Evolutionary conservation across 768 basidiomycete species (phyloP).

Genomic region (Mycena alexandri): DNA sequence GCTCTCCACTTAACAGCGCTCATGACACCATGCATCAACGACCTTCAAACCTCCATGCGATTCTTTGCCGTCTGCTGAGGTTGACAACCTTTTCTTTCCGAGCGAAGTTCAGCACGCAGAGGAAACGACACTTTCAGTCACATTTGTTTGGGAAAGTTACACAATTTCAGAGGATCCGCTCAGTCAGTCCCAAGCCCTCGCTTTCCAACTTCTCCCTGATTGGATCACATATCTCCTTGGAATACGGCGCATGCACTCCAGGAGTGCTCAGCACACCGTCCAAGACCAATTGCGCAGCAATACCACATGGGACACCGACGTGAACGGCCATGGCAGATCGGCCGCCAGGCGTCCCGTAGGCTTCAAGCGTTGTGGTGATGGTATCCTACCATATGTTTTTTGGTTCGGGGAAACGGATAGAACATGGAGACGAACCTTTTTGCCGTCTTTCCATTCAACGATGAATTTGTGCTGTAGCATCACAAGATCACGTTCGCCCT

Average conservation of each 20-base stretch:
- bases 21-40: too few relatives aligned
- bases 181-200: conserved; percentile 81
- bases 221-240: conserved; percentile 84
- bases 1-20: too few relatives aligned
- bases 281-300: conserved; percentile 91
- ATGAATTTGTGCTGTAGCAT: conserved; percentile 99
- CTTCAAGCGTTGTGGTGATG: conserved; percentile 91
- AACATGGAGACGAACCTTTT: conserved; percentile 59
- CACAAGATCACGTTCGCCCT: conserved; percentile 93
- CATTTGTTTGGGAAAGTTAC: too few relatives aligned
- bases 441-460: conserved; percentile 90
- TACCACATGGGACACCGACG: conserved; percentile 94
- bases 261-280: conserved; percentile 85
- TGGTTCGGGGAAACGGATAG: conserved; percentile 23
- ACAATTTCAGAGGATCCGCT: conserved; percentile 77
- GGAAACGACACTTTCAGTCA: too few relatives aligned
- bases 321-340: conserved; percentile 92
- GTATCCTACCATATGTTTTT: conserved; percentile 66
- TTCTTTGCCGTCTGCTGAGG: too few relatives aligned
- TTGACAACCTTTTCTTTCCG: too few relatives aligned
- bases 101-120: too few relatives aligned
- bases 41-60: too few relatives aligned
- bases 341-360: conserved; percentile 84
- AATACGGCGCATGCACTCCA: conserved; percentile 91
- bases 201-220: conserved; percentile 75